Evolutionary conservation across 768 basidiomycete species (phyloP), one percentile per base, ranked within the genome.

Genomic region (Russula dissimulans): DNA sequence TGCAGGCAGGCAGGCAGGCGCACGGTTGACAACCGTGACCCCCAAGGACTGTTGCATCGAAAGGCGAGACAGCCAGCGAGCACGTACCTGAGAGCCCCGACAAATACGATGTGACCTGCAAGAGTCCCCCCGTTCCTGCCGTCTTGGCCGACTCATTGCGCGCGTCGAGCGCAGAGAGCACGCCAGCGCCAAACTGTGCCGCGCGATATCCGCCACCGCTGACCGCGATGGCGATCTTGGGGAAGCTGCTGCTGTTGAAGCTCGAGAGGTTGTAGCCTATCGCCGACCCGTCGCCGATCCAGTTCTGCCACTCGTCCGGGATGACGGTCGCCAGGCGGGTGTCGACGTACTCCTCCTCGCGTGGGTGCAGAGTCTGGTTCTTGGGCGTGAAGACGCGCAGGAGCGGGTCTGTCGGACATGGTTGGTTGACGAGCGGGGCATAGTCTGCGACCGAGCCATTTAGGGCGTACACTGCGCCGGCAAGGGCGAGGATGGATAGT

Each of bases 141-240:
- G 73, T 69, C 65, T 81, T 82, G 31, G 84, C 75, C 15, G 83
- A 78, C 2, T 70, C 69, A 58, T 88, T 87, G 42, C 85, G 74
- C 29, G 79, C 79, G 72, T 90, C 86, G 48, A 87, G 70, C 1
- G 76, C 84, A 14, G 73, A 77, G 18, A 86, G 66, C 54, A 80
- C 78, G 9, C 77, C 85, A 0, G 84, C 87, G 22, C 81, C 85
- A 58, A 78, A 86, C 60, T 81, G 79, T 0, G 86, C 85, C 0
- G 87, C 80, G 42, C 89, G 76, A 43, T 84, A 78, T 0, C 87
- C 87, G 14, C 85, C 85, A 3, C 89, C 89, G 26, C 84, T 83
- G 10, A 88, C 72, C 1, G 87, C 87, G 52, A 88, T 74, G 2
- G 80, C 86, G 29, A 88, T 71, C 54, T 74, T 78, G 9, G 84